Evolutionary conservation across 306 rosid species (phyloP).

Genomic region (Fragaria vesca): DNA sequence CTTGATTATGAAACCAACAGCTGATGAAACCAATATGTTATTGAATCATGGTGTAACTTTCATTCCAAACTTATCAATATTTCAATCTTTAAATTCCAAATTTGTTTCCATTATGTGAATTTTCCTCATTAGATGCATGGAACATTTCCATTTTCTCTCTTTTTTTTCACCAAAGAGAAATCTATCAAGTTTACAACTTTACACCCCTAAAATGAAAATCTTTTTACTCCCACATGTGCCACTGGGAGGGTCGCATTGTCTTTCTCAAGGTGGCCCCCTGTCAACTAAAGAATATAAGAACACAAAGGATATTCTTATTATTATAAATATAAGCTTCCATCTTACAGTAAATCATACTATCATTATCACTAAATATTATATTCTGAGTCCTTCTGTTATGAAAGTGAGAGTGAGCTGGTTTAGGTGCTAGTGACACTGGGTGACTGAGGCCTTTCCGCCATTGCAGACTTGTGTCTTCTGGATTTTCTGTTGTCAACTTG

Average conservation of each 20-base stretch:
- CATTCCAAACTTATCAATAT: not conserved
- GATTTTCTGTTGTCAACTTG: not conserved
- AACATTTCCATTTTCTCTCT: not conserved
- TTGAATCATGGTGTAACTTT: not conserved
- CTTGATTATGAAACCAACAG: too few species aligned
- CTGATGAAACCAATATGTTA: not conserved
- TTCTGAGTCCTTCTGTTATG: not conserved
- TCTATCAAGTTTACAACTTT: not conserved
- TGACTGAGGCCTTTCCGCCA: not conserved
- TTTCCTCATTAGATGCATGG: not conserved
- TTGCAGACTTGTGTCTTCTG: not conserved
- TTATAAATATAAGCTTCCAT: conserved; percentile 18
- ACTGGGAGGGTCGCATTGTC: not conserved
- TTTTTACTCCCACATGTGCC: not conserved
- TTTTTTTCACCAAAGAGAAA: not conserved
- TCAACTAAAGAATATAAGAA: conserved; percentile 10
- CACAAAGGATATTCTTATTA: conserved; percentile 39
- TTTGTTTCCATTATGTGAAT: not conserved
- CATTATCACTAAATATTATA: not conserved
- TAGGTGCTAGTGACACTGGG: not conserved
- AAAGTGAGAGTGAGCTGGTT: conserved; percentile 10
- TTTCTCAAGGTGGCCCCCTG: not conserved
- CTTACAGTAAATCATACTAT: not conserved
- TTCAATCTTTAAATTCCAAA: not conserved
- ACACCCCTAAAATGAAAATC: not conserved